Evolutionary conservation across 306 rosid genomes (phyloP).

Genomic region (Geum urbanum): DNA sequence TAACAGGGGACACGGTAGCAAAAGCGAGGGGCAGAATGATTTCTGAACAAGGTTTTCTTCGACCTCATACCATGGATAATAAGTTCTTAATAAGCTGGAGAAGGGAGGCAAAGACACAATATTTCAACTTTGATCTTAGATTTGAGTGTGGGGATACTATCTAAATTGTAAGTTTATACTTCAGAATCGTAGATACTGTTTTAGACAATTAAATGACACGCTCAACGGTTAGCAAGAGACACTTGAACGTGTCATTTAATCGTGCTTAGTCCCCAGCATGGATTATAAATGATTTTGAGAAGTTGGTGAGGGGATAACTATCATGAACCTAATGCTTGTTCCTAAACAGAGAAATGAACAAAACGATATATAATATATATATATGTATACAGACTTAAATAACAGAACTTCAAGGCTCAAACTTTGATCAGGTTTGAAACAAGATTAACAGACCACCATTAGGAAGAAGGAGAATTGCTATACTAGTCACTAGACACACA

Average conservation of each 20-base stretch:
- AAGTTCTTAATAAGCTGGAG: neutral
- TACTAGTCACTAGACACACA: neutral
- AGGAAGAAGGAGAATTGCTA: neutral
- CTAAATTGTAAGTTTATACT: neutral
- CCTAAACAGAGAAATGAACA: neutral
- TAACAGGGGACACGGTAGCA: neutral
- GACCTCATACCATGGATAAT: neutral
- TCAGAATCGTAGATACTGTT: neutral
- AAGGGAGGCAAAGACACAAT: neutral
- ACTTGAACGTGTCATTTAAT: neutral
- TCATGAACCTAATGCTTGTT: neutral
- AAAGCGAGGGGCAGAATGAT: neutral
- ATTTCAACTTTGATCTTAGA: neutral
- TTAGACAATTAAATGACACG: neutral
- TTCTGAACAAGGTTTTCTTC: neutral
- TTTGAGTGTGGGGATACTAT: neutral
- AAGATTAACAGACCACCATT: neutral
- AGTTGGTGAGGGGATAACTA: neutral
- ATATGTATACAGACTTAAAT: too few species aligned
- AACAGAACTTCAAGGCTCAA: neutral
- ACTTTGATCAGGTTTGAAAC: neutral
- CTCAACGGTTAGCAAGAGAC: neutral
- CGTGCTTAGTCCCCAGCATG: neutral
- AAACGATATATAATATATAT: too few species aligned
- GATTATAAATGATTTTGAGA: neutral